Percentiles rank a stretch among this genome's conserved stretches.
Conservation (phyloP, 1,139 yeast genomes). For the Yamadazyma siamensis region DNA sequence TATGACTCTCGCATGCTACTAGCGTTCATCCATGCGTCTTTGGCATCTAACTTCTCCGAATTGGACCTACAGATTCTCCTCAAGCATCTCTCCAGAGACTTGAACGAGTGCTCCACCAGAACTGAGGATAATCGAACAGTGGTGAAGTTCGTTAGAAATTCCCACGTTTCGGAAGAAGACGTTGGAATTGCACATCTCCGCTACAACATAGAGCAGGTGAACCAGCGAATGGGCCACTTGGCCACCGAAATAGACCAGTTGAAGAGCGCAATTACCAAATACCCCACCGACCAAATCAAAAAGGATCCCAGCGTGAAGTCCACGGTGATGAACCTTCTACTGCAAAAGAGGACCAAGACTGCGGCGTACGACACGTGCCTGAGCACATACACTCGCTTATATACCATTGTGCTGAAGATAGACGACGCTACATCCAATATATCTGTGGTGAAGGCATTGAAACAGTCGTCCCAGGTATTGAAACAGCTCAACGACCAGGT, state of each 20-base stretch:
- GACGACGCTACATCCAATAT: constrained; percentile 47
- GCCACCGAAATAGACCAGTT: constrained; percentile 22
- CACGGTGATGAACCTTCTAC: constrained; percentile 8
- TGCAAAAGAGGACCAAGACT: constrained; percentile 10
- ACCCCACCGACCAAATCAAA: constrained; percentile 10
- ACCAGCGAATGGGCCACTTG: constrained; percentile 17
- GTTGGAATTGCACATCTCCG: constrained; percentile 24
- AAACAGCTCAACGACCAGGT: constrained; percentile 29
- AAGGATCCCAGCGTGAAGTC: constrained; percentile 11
- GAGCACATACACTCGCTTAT: constrained; percentile 33
- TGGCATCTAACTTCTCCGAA: constrained; percentile 12
- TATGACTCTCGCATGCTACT: constrained; percentile 18
- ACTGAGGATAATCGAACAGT: constrained; percentile 14
- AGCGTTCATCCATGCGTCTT: constrained; percentile 11
- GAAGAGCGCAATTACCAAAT: constrained; percentile 14
- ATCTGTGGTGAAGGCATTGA: constrained; percentile 24
- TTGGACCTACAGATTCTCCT: constrained; percentile 24
- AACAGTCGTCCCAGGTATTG: constrained; percentile 24
- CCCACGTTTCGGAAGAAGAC: constrained; percentile 26
- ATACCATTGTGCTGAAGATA: constrained; percentile 37
- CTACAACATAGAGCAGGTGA: constrained; percentile 20
- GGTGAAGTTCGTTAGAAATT: constrained; percentile 20
- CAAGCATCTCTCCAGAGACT: constrained; percentile 25
- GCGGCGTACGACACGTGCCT: constrained; percentile 29
- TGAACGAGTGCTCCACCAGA: constrained; percentile 12